Evolutionary conservation across 108 stramenopile species (phyloP).

Genomic region (Pseudonitzschia multiseries): DNA sequence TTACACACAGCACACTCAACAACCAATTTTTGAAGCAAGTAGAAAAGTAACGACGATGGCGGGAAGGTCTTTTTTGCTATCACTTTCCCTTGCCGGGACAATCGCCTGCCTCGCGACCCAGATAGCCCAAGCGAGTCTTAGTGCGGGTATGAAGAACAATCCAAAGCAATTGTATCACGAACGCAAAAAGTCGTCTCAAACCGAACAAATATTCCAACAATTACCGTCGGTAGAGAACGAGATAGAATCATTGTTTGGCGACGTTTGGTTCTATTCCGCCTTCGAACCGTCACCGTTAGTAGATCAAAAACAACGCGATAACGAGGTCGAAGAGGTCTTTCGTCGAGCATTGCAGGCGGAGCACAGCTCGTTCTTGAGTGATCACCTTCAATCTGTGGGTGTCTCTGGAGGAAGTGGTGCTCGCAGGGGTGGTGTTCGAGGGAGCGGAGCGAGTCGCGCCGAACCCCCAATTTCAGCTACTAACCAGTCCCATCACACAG

Average conservation of each 20-base stretch:
- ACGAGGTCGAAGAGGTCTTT: constrained; percentile 1
- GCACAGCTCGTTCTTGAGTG: background rate
- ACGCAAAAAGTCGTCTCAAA: background rate
- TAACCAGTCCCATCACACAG: background rate
- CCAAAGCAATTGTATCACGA: constrained; percentile 1
- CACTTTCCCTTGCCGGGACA: background rate
- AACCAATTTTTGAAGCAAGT: background rate
- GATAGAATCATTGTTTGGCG: constrained; percentile 7
- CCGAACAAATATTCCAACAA: background rate
- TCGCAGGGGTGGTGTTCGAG: constrained; percentile 2
- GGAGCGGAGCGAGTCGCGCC: background rate
- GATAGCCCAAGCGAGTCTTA: background rate
- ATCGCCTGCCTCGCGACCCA: background rate
- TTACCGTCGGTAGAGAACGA: background rate
- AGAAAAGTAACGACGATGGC: background rate
- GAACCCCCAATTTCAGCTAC: background rate
- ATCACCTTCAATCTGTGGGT: background rate
- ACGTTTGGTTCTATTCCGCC: background rate
- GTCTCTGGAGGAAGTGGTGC: background rate
- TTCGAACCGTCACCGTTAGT: background rate
- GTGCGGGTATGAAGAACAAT: background rate
- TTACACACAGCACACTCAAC: background rate
- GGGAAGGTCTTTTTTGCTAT: background rate
- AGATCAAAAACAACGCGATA: background rate
- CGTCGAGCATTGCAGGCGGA: background rate